phyloP scores from a whole-genome alignment of 192 early-diverging fungal genomes.

The Backusella tarrabulga region DNA sequence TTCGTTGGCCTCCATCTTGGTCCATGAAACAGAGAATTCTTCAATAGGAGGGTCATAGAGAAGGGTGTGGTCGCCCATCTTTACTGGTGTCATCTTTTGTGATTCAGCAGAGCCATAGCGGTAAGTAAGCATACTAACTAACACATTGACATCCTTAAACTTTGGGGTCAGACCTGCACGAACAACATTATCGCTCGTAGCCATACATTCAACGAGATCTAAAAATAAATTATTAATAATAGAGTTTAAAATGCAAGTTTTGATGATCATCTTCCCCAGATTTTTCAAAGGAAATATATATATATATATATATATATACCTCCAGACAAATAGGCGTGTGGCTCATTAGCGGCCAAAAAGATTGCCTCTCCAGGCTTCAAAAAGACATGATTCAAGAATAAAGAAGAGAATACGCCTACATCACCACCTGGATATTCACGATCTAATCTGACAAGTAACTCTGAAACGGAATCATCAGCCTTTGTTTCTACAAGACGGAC shows the following conservation, averaged over 20 bases:
- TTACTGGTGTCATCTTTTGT: conserved; percentile 73
- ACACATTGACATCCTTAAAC: conserved; percentile 90
- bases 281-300: neutral
- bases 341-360: conserved; percentile 95
- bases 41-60: conserved; percentile 96
- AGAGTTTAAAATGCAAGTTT: neutral
- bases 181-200: conserved; percentile 95
- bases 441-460: conserved; percentile 73
- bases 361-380: conserved; percentile 86
- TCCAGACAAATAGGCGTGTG: conserved; percentile 94
- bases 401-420: conserved; percentile 83
- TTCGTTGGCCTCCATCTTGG: conserved; percentile 44
- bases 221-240: neutral
- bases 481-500: conserved; percentile 37
- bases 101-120: conserved; percentile 69
- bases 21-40: conserved; percentile 86
- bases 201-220: conserved; percentile 99
- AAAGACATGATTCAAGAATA: conserved; percentile 85
- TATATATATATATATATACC: conserved; percentile 38
- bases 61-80: conserved; percentile 45
- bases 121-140: conserved; percentile 93
- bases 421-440: conserved; percentile 84
- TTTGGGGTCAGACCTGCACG: conserved; percentile 97
- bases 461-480: conserved; percentile 38
- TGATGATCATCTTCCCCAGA: neutral